Base-by-base conservation (phyloP, 2,329 filamentous ascomycete species). In the Periconia digitata region DNA sequence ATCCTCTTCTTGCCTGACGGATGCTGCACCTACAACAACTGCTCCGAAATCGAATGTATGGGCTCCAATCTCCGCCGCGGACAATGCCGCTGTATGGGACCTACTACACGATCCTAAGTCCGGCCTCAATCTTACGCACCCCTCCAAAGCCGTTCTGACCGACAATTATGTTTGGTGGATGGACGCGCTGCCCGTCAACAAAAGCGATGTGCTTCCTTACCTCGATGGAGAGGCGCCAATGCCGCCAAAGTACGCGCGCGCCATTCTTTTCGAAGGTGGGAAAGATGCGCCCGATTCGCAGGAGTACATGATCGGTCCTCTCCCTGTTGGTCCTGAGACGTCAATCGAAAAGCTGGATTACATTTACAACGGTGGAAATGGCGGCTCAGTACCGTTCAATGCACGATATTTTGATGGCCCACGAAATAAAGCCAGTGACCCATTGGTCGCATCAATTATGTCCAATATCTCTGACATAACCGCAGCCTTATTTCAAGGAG, bases 241-340 rank as follows among this genome's bases (percentile, higher is more conserved):
- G 4, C 76, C 77, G 1, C 46, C 63, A 10, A 70, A 73, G 13
- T 80, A 75, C 60, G 78, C 78, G 22, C 66, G 76, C 18, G 76
- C 70, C 1, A 72, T 79, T 43, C 71, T 80, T 35, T 75, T 76
- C 36, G 70, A 76, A 47, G 73, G 74, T 10, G 74, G 72, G 0
- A 74, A 72, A 39, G 52, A 56, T 3, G 67, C 72, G 12, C 76
- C 76, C 1, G 69, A 74, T 22, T 74, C 72, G 5, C 73, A 77
- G 47, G 76, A 80, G 52, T 77, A 75, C 54, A 76, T 77, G 67
- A 71, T 80, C 22, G 77, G 78, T 0, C 77, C 78, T 2, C 67
- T 80, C 3, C 78, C 78, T 2, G 66, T 79, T 3, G 63, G 60
- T 7, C 44, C 55, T 17, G 52, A 67, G 23, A 67, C 59, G 8